Evolutionary conservation across 2,329 filamentous ascomycete genomes (phyloP).

Genomic region (Alternaria panax): DNA sequence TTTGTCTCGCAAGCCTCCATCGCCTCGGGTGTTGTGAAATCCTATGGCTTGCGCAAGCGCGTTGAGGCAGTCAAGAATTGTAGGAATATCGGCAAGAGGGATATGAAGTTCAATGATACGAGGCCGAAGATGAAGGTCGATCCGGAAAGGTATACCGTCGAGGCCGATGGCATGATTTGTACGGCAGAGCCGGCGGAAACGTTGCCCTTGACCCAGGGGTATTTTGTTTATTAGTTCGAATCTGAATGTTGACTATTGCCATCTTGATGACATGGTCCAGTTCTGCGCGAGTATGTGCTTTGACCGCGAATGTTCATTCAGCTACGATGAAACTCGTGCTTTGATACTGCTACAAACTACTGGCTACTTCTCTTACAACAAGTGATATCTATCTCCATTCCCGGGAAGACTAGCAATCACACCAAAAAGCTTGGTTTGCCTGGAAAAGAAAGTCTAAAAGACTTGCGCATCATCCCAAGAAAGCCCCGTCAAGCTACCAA

Average conservation of each 20-base stretch:
- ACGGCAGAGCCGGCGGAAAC: conserved; percentile 73
- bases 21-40: conserved; percentile 68
- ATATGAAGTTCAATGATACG: conserved; percentile 88
- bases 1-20: conserved; percentile 83
- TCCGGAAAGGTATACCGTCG: conserved; percentile 85
- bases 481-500: neutral
- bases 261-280: neutral
- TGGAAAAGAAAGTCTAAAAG: neutral
- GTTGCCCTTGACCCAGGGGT: conserved; percentile 79
- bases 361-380: neutral
- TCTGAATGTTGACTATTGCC: neutral
- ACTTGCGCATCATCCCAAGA: neutral
- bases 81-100: conserved; percentile 75
- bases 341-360: neutral
- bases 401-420: neutral
- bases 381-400: too few relatives aligned
- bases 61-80: conserved; percentile 82
- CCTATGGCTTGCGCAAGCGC: conserved; percentile 79
- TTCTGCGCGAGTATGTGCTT: neutral
- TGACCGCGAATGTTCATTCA: too few relatives aligned
- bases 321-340: neutral
- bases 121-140: conserved; percentile 92
- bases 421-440: neutral
- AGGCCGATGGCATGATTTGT: conserved; percentile 80
- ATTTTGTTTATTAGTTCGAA: conserved; percentile 72